phyloP scores from a whole-genome alignment of 257 asterid genomes.

The Ajuga chamaepitys region DNA sequence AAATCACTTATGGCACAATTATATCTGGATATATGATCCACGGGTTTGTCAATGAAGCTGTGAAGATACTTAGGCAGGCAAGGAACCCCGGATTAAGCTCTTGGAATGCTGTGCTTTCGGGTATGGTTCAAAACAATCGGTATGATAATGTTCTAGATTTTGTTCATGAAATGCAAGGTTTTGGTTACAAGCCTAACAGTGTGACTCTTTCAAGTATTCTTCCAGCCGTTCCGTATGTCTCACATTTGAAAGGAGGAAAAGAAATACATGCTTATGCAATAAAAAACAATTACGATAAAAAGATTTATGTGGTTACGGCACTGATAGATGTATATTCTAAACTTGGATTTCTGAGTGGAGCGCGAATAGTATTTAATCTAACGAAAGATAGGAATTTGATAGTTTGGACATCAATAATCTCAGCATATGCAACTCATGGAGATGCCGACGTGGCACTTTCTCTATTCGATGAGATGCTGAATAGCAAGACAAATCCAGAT shows the following conservation, averaged over 20 bases:
- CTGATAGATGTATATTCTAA: slow-evolving; percentile 69
- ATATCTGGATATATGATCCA: slow-evolving; percentile 81
- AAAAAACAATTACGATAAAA: slow-evolving; percentile 34
- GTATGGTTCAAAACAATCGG: slow-evolving; percentile 61
- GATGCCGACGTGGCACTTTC: slow-evolving; percentile 50
- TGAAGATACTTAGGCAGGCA: slow-evolving; percentile 43
- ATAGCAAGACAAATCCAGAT: slow-evolving; percentile 47
- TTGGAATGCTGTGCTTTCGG: slow-evolving; percentile 85
- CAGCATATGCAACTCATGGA: slow-evolving; percentile 78
- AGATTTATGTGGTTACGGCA: slow-evolving; percentile 63
- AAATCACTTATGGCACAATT: slow-evolving; percentile 63
- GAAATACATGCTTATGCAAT: slow-evolving; percentile 71
- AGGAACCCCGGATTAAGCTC: slow-evolving; percentile 51
- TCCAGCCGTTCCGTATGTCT: slow-evolving; percentile 50
- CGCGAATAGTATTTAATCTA: slow-evolving; percentile 46
- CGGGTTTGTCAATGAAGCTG: slow-evolving; percentile 62
- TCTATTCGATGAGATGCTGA: slow-evolving; percentile 57
- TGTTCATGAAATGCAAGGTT: slow-evolving; percentile 47
- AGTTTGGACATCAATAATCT: slow-evolving; percentile 80
- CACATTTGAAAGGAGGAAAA: slow-evolving; percentile 59
- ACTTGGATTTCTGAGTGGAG: slow-evolving; percentile 61
- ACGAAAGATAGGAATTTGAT: slow-evolving; percentile 50
- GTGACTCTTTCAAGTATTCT: slow-evolving; percentile 76
- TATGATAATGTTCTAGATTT: slow-evolving; percentile 40
- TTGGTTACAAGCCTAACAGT: slow-evolving; percentile 45